Base-by-base conservation (phyloP, 2,329 filamentous ascomycete genomes). In the Colletotrichum sp. region DNA sequence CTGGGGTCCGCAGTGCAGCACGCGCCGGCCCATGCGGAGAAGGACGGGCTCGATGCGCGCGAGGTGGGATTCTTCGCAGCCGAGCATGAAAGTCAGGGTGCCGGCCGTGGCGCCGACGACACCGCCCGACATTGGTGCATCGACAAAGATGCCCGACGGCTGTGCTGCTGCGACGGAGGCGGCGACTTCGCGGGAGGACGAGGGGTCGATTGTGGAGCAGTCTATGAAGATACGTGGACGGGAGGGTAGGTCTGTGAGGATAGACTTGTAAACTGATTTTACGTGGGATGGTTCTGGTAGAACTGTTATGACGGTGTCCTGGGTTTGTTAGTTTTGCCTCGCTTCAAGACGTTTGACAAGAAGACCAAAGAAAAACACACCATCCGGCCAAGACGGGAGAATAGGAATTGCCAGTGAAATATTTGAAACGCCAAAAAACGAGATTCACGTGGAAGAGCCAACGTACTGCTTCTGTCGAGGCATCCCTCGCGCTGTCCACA, bases 71-170 rank as follows among this genome's bases (percentile, higher is more conserved):
- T 87, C 82, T 0, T 92, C 88, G 8, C 93, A 90, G 59, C 97
- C 97, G 72, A 99, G 92, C 97, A 99, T 99, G 84, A 99, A 99
- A 0, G 96, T 98, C 74, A 99, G 88, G 0, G 95, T 96, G 39
- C 94, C 97, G 15, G 95, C 95, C 7, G 92, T 89, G 13, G 97
- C 97, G 59, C 96, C 97, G 7, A 99, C 95, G 1, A 98, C 96
- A 67, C 97, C 97, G 64, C 97, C 97, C 0, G 96, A 99, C 94
- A 99, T 98, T 60, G 97, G 97, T 5, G 97, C 96, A 83, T 99
- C 97, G 75, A 98, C 93, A 82, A 99, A 98, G 69, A 89, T 90
- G 69, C 95, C 44, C 9, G 15, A 21, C 10, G 70, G 39, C 2
- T 91, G 89, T 2, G 92, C 92, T 7, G 90, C 90, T 73, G 85